Conservation (phyloP, 176 grass and related monocot genomes). For the Juncus effusus region DNA sequence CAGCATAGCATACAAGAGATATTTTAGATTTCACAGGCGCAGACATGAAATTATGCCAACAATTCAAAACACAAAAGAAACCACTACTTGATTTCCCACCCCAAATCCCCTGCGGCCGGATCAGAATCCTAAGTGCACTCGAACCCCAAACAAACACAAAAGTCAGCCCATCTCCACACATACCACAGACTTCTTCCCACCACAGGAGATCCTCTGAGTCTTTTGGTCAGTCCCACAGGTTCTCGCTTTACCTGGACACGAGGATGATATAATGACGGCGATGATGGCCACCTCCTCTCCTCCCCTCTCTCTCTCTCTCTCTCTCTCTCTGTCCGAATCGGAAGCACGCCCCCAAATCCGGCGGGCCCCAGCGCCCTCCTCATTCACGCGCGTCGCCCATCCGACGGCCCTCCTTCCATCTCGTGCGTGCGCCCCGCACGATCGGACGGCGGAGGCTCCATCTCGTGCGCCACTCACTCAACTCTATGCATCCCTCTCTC, state of each 20-base stretch:
- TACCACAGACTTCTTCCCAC: too few species aligned
- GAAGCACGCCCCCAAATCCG: conserved; percentile 31
- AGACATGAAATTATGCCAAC: too few species aligned
- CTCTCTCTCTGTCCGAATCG: conserved; percentile 28
- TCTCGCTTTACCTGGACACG: conserved; percentile 26
- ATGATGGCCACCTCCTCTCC: conserved; percentile 26
- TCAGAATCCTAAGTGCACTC: neutral
- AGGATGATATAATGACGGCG: conserved; percentile 37
- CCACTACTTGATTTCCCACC: too few species aligned
- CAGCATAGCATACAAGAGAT: too few species aligned
- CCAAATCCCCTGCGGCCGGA: neutral
- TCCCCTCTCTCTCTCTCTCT: neutral
- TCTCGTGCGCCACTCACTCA: too few species aligned
- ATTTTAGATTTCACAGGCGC: too few species aligned
- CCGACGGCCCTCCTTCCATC: neutral
- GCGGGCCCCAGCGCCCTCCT: conserved; percentile 30
- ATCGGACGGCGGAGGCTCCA: neutral
- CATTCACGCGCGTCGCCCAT: conserved; percentile 16
- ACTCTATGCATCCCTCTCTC: too few species aligned
- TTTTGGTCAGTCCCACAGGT: conserved; percentile 17
- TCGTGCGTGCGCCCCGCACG: neutral
- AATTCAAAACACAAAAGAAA: too few species aligned
- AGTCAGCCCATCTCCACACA: neutral
- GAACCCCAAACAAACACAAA: neutral
- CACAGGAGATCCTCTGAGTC: too few species aligned